phyloP scores from a whole-genome alignment of 768 basidiomycete species.

The Lactarius vividus region DNA sequence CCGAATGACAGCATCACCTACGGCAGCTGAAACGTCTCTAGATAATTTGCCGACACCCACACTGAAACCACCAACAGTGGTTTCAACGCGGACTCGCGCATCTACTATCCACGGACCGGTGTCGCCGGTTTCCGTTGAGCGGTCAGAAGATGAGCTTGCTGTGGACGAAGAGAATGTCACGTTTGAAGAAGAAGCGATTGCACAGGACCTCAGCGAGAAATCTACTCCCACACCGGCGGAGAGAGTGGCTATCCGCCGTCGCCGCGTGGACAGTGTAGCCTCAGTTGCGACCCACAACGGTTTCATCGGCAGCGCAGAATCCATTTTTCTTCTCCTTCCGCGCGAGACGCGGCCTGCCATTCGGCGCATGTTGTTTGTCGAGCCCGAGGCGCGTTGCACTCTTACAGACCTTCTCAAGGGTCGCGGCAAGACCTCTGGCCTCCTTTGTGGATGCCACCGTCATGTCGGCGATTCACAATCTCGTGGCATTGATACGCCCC shows the following conservation, averaged over 20 bases:
- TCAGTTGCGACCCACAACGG: conserved; percentile 61
- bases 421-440: conserved; percentile 64
- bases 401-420: conserved; percentile 89
- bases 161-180: conserved; percentile 24
- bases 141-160: conserved; percentile 11
- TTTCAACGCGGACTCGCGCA: conserved; percentile 18
- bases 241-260: conserved; percentile 16
- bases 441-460: conserved; percentile 74
- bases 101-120: conserved; percentile 24
- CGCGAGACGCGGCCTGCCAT: conserved; percentile 88
- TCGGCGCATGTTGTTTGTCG: conserved; percentile 91
- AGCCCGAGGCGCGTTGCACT: conserved; percentile 86
- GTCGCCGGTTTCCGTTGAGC: conserved; percentile 2
- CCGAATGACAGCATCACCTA: background rate
- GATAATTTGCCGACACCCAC: conserved; percentile 19
- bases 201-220: conserved; percentile 8
- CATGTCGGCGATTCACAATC: conserved; percentile 30
- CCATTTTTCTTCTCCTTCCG: conserved; percentile 93
- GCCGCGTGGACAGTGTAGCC: conserved; percentile 35
- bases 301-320: conserved; percentile 71
- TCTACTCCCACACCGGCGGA: conserved; percentile 17
- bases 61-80: background rate
- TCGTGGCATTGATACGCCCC: conserved; percentile 44
- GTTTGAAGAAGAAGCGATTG: conserved; percentile 9
- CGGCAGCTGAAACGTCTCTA: background rate